Conservation (phyloP, 345 rosid species). For the Balakata baccata region DNA sequence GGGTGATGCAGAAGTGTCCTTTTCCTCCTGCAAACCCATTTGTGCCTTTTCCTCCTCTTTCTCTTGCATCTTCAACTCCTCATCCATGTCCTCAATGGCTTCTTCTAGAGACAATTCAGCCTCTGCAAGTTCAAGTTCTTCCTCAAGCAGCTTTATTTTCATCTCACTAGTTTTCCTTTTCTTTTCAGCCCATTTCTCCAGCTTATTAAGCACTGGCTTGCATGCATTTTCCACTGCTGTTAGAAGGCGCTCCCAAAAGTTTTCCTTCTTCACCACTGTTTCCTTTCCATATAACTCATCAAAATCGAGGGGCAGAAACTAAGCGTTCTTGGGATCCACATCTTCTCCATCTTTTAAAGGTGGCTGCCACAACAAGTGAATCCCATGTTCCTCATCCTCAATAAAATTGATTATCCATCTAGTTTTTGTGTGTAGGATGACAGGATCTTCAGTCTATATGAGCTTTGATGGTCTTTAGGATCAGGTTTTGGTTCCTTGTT, state of each 20-base stretch:
- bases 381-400: constrained; percentile 81
- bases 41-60: constrained; percentile 55
- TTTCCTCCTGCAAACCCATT: constrained; percentile 48
- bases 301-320: constrained; percentile 82
- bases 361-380: constrained; percentile 89
- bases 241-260: constrained; percentile 41
- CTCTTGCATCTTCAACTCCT: constrained; percentile 56
- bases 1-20: constrained; percentile 34
- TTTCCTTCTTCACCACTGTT: constrained; percentile 41
- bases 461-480: constrained; percentile 74
- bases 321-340: constrained; percentile 52
- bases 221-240: constrained; percentile 47
- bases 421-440: constrained; percentile 75
- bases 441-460: constrained; percentile 65
- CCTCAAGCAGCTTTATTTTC: constrained; percentile 54
- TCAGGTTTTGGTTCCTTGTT: constrained; percentile 87
- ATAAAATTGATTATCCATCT: constrained; percentile 74
- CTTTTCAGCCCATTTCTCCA: constrained; percentile 80
- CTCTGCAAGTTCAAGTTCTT: constrained; percentile 73
- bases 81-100: constrained; percentile 85
- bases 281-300: constrained; percentile 82
- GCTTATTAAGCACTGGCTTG: constrained; percentile 46
- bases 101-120: constrained; percentile 87
- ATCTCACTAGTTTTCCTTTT: constrained; percentile 59
- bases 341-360: constrained; percentile 69